A percentile compares a stretch with the other conserved stretches of the same genome.
Evolutionary conservation across 1,284 basidiomycete genomes (phyloP).

Genomic region (Xerocomus amazonicus): DNA sequence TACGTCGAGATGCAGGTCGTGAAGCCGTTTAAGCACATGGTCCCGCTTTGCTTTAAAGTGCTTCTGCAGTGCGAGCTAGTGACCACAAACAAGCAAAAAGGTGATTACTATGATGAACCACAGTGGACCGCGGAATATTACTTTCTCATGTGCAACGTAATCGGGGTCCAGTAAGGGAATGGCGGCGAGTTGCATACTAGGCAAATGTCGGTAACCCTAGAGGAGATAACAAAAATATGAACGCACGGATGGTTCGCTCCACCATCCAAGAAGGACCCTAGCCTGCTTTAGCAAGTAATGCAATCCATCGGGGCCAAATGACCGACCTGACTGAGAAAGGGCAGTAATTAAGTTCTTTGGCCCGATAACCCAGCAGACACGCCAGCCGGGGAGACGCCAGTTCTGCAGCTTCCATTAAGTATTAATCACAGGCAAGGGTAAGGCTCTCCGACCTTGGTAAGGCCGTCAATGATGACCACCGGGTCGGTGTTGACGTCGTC

Average conservation of each 20-base stretch:
- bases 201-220: background rate
- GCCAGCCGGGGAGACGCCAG: conserved; percentile 90
- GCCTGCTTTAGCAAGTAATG: conserved; percentile 10
- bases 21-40: conserved; percentile 81
- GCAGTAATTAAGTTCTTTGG: conserved; percentile 87
- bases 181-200: conserved; percentile 80
- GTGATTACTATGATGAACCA: background rate
- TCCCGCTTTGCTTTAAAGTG: conserved; percentile 92
- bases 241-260: conserved; percentile 85
- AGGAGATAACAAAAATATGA: background rate
- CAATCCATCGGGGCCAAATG: conserved; percentile 1
- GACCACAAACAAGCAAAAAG: background rate
- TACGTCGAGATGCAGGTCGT: conserved; percentile 74
- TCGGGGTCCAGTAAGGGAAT: conserved; percentile 74
- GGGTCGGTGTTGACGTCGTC: conserved; percentile 84
- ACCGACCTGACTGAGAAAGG: conserved; percentile 74
- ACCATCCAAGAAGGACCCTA: conserved; percentile 82
- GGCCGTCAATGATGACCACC: conserved; percentile 84
- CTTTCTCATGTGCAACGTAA: conserved; percentile 69
- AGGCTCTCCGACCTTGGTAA: conserved; percentile 70
- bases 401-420: conserved; percentile 44
- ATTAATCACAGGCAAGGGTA: background rate
- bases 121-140: conserved; percentile 20
- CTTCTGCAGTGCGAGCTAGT: conserved; percentile 70
- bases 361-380: conserved; percentile 94